phyloP scores from a whole-genome alignment of 2,329 filamentous ascomycete genomes.

The Xylaria sp. region DNA sequence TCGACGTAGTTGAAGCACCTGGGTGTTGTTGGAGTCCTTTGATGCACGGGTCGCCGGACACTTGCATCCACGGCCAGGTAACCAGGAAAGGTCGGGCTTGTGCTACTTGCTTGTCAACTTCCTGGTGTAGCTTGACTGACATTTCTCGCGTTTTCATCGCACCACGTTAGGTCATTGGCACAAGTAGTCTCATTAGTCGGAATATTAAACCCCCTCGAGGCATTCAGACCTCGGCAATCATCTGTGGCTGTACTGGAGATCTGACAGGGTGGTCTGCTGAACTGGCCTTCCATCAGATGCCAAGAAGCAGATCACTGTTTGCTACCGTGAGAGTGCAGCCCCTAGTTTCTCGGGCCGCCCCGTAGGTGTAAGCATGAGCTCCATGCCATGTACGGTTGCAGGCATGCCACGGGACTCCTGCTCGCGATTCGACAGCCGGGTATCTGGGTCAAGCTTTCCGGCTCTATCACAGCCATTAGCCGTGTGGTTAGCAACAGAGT shows the following conservation, averaged over 20 bases:
- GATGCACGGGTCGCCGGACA: conserved; percentile 8
- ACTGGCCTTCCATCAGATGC: conserved; percentile 6
- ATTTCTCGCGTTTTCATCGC: conserved; percentile 2
- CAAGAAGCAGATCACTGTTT: conserved; percentile 20
- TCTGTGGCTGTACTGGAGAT: conserved; percentile 8
- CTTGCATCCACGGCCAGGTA: conserved; percentile 9
- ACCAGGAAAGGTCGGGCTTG: conserved; percentile 1
- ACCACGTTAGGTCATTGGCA: not conserved
- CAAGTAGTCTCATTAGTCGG: not conserved
- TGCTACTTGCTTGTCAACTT: conserved; percentile 16
- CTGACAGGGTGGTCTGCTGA: conserved; percentile 3
- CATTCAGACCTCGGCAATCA: conserved; percentile 17
- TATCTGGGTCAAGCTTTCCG: conserved; percentile 14
- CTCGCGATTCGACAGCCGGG: conserved; percentile 7
- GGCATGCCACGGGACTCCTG: conserved; percentile 13
- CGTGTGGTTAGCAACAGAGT: conserved; percentile 4
- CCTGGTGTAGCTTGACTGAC: conserved; percentile 11
- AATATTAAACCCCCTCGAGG: conserved; percentile 15
- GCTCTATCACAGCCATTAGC: conserved; percentile 11
- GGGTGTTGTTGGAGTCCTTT: not conserved
- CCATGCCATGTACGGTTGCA: conserved; percentile 4
- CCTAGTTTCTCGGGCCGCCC: conserved; percentile 22
- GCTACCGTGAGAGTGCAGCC: conserved; percentile 7
- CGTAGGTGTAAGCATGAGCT: conserved; percentile 16
- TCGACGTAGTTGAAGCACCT: not conserved